Conservation (phyloP, 805 yeast species). For the Starmerella apis region DNA sequence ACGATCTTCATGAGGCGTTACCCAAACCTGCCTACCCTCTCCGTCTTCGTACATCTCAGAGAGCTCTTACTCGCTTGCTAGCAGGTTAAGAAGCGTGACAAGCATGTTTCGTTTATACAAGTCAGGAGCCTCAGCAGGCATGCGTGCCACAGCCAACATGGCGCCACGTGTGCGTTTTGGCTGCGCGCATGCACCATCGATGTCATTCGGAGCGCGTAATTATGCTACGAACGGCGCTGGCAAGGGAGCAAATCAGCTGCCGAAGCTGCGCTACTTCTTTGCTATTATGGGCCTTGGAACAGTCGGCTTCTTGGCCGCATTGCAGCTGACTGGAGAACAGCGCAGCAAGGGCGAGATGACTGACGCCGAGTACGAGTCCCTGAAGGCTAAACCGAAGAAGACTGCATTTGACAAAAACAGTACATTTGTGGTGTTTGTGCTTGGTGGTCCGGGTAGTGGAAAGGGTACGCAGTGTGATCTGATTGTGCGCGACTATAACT, state of each 20-base stretch:
- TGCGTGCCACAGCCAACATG: not conserved
- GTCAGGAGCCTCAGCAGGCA: not conserved
- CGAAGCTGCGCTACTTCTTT: conserved; percentile 30
- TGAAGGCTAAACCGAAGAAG: conserved; percentile 30
- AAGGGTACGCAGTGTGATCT: conserved; percentile 94
- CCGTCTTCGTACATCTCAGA: not conserved
- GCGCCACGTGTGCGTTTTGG: not conserved
- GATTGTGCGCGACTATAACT: conserved; percentile 67
- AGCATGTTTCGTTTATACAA: not conserved
- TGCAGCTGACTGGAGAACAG: conserved; percentile 23
- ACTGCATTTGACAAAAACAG: conserved; percentile 52
- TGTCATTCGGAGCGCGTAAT: not conserved
- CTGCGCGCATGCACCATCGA: no score
- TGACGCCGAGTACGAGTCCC: conserved; percentile 31
- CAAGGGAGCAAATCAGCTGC: conserved; percentile 20
- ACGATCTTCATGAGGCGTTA: not conserved
- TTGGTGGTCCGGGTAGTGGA: conserved; percentile 98
- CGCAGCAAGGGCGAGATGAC: conserved; percentile 28
- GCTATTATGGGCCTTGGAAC: conserved; percentile 30
- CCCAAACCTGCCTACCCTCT: not conserved
- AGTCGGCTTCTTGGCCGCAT: conserved; percentile 30
- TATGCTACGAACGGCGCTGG: not conserved
- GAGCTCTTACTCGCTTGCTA: not conserved
- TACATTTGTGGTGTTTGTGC: conserved; percentile 73
- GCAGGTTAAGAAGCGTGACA: not conserved